Evolutionary conservation across 2,329 filamentous ascomycete species (phyloP), one percentile per base, ranked within the genome.

Genomic region (Hypomyces rosellus): DNA sequence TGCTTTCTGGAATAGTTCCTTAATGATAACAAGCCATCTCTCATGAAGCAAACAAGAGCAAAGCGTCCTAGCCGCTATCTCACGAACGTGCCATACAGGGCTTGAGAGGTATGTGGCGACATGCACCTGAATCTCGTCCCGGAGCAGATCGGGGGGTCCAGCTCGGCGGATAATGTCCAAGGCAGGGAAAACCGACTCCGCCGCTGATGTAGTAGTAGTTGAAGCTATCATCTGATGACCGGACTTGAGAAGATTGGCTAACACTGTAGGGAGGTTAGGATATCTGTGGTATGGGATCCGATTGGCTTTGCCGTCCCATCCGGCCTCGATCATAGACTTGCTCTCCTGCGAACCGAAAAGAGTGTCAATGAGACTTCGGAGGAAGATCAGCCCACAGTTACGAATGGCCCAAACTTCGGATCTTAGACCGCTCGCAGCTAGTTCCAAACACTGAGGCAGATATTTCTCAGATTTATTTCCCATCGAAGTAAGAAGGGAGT

Each of bases 321-420:
- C 80, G 45, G 70, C 77, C 64, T 77, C 85, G 60, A 77, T 83
- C 44, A 69, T 72, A 4, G 69, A 59, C 63, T 85, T 90, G 72
- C 74, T 89, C 67, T 89, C 85, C 49, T 82, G 84, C 0, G 84
- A 88, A 14, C 88, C 88, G 25, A 93, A 81, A 1, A 95, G 72
- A 55, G 81, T 80, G 63, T 93, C 88, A 47, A 95, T 87, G 5
- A 96, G 74, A 54, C 89, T 89, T 49, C 92, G 83, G 56, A 97
- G 84, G 6, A 99, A 80, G 70, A 97, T 86, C 34, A 97, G 71
- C 2, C 90, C 90, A 58, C 90, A 96, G 65, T 99, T 99, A 1
- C 91, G 85, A 50, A 99, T 90, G 0, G 91, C 89, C 93, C 93
- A 99, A 18, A 93, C 82, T 52, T 87, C 79, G 0, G 89, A 93